Evolutionary conservation across 768 basidiomycete species (phyloP), one percentile per base, ranked within the genome.

Genomic region (Tylopilus plumbeoviolaceoides): DNA sequence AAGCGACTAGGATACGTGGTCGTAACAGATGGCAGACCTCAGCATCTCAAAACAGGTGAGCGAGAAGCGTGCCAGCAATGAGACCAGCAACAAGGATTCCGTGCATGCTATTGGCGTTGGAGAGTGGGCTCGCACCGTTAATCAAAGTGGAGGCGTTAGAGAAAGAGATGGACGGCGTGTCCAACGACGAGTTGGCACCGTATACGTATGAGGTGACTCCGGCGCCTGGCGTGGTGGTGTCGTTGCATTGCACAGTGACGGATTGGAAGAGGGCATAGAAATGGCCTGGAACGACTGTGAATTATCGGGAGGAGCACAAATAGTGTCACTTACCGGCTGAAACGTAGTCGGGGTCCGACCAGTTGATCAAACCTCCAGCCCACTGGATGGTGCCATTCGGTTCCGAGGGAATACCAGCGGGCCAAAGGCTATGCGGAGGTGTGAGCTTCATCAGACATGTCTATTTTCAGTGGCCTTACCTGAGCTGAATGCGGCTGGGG

Each of bases 311-410:
- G 28, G n/a, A 31, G 39, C 1, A 15, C 1, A 18, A 5, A 23
- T 0, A 4, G 52, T 31, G 6, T 4, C 12, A 64, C 70, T 47
- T 67, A 74, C 82, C 86, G 18, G 87, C 83, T 14, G 85, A 65
- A 47, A 70, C 52, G 68, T 91, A 93, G 68, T 93, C 91, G 30
- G 87, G 81, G 65, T 92, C 82, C 18, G 73, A 61, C 85, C 87
- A 94, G 73, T 91, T 73, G 70, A 91, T 89, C 81, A 89, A 77
- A 70, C 83, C 91, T 56, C 88, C 89, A 15, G 83, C 78, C 91
- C 91, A 95, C 50, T 79, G 60, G 31, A 95, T 70, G 8, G 87
- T 91, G 23, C 91, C 91, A 45, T 73, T 69, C 8, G 89, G 74
- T 31, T 74, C 76, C 9, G 75, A 63, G 36, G 74, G 51, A 62